Evolutionary conservation across 2,329 filamentous ascomycete species (phyloP).

Genomic region (Sporothrix curviconia): DNA sequence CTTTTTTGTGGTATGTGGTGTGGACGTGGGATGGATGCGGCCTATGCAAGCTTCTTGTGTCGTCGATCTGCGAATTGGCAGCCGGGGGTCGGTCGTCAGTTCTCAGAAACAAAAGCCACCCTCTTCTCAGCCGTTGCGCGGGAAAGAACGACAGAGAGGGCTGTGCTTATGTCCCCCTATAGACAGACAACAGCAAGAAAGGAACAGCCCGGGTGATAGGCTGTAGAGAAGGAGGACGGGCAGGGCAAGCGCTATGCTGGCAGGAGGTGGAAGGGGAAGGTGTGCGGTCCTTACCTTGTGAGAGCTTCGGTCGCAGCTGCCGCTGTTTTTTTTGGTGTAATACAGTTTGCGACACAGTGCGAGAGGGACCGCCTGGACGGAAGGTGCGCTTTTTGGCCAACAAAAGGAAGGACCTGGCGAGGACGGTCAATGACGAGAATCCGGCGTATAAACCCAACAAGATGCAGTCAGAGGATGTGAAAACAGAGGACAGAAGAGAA

Average conservation of each 20-base stretch:
- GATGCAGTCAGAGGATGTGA: not conserved
- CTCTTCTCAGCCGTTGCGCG: not conserved
- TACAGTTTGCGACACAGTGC: constrained; percentile 8
- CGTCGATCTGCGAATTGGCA: not conserved
- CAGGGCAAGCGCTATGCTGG: not conserved
- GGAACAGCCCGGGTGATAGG: not conserved
- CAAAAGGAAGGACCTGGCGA: not conserved
- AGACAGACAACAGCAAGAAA: not conserved
- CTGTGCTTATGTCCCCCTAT: not conserved
- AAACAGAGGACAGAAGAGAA: not conserved
- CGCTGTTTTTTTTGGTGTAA: not conserved
- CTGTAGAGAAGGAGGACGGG: not conserved
- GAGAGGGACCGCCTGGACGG: not conserved
- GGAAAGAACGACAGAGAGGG: not conserved
- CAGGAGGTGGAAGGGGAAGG: not conserved
- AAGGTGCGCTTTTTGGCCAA: not conserved
- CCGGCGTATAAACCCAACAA: not conserved
- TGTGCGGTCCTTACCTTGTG: not conserved
- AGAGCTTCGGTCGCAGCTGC: not conserved
- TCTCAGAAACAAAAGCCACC: constrained; percentile 4
- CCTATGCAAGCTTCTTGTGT: not conserved
- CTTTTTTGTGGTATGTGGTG: not conserved
- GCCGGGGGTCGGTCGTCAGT: constrained; percentile 8
- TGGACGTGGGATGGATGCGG: not conserved
- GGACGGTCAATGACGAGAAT: not conserved